Evolutionary conservation across 106 monocot genomes (phyloP).

Genomic region (Hemerocallis citrina): DNA sequence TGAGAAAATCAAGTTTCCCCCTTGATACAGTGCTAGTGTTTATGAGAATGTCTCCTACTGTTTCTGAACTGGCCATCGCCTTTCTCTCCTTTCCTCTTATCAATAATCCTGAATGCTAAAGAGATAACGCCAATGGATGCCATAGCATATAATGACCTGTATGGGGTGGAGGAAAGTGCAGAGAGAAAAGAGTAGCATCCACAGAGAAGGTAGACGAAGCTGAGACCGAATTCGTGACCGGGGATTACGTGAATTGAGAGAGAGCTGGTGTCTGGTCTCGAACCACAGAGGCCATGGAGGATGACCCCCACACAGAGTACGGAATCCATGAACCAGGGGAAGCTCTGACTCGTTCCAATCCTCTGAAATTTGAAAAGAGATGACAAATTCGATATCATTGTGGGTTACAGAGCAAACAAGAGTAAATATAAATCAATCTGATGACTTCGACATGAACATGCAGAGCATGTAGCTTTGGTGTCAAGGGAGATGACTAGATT

Average conservation of each 20-base stretch:
- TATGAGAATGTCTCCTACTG: conserved; percentile 68
- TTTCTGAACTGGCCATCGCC: conserved; percentile 38
- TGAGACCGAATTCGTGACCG: conserved; percentile 31
- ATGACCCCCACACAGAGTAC: conserved; percentile 62
- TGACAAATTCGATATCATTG: not conserved
- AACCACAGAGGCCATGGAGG: conserved; percentile 72
- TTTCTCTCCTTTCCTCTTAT: conserved; percentile 29
- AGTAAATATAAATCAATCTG: too few relatives aligned
- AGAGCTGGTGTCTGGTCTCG: conserved; percentile 35
- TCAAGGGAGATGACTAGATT: too few relatives aligned
- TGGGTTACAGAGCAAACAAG: not conserved
- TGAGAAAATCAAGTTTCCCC: not conserved
- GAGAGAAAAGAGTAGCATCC: conserved; percentile 65
- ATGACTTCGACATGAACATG: too few relatives aligned
- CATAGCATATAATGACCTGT: conserved; percentile 61
- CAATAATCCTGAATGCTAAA: conserved; percentile 32
- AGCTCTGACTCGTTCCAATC: conserved; percentile 64
- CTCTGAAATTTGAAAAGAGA: conserved; percentile 36
- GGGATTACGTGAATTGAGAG: conserved; percentile 33
- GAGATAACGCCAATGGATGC: conserved; percentile 54
- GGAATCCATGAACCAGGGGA: conserved; percentile 72
- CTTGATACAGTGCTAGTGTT: conserved; percentile 24
- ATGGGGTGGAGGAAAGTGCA: conserved; percentile 53
- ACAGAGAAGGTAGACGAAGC: conserved; percentile 55
- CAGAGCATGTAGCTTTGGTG: too few relatives aligned